Conservation (phyloP, 768 basidiomycete genomes). For the Agaricus sinodeliciosus region DNA sequence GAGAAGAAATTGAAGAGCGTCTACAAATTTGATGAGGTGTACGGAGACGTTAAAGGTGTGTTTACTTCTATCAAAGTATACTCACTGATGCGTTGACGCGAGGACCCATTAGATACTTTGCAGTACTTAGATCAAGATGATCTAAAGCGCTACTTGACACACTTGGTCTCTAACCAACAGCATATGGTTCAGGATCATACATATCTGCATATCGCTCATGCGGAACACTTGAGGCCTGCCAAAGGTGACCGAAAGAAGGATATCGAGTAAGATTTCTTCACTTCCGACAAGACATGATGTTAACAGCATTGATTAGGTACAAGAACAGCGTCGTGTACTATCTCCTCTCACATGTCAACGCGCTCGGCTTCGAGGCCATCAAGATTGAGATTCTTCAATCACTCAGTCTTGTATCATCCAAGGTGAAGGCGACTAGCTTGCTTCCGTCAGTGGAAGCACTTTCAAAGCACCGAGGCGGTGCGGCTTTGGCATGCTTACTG, state of each 20-base stretch:
- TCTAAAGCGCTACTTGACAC: slow-evolving; percentile 48
- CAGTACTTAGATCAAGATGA: slow-evolving; percentile 70
- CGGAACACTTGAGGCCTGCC: slow-evolving; percentile 40
- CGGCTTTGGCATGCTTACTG: slow-evolving; percentile 27
- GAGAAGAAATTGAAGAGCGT: slow-evolving; percentile 44
- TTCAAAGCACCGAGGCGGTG: slow-evolving; percentile 22
- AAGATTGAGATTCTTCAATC: slow-evolving; percentile 49
- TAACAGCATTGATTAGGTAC: slow-evolving; percentile 38
- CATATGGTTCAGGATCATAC: slow-evolving; percentile 54
- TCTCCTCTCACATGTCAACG: slow-evolving; percentile 71
- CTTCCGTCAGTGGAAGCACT: slow-evolving; percentile 48
- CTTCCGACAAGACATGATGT: neutral
- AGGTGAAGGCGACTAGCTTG: slow-evolving; percentile 43
- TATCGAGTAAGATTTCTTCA: slow-evolving; percentile 34
- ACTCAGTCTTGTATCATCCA: slow-evolving; percentile 40
- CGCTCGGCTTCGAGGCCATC: slow-evolving; percentile 40
- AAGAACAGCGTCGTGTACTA: slow-evolving; percentile 69
- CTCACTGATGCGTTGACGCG: neutral
- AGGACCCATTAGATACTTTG: slow-evolving; percentile 29
- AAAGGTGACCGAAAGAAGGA: slow-evolving; percentile 53
- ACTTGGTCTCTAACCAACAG: slow-evolving; percentile 41
- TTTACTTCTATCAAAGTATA: slow-evolving; percentile 9
- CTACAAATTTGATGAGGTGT: slow-evolving; percentile 70
- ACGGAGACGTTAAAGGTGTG: slow-evolving; percentile 56
- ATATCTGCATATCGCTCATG: slow-evolving; percentile 56